Percentiles rank a stretch among this genome's conserved stretches.
Conservation (phyloP, 1,284 basidiomycete species). For the Sporisorium reilianum region DNA sequence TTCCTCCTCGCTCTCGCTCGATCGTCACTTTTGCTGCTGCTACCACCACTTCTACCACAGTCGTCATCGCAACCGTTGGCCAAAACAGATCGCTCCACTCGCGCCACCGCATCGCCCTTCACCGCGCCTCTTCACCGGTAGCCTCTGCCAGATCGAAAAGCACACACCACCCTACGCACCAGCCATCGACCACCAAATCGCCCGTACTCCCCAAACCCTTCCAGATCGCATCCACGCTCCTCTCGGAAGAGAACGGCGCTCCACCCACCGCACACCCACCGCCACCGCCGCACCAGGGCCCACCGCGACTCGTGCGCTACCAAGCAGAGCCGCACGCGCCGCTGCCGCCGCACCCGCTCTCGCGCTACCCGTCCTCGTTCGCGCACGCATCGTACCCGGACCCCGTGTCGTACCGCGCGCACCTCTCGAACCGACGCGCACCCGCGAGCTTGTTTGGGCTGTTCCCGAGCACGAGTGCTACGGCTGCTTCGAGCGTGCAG, state of each 20-base stretch:
- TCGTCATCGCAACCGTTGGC: not conserved
- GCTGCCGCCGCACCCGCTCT: slow-evolving; percentile 15
- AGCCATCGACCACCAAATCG: slow-evolving; percentile 23
- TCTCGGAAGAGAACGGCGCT: slow-evolving; percentile 18
- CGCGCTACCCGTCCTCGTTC: slow-evolving; percentile 40
- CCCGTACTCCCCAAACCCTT: slow-evolving; percentile 52
- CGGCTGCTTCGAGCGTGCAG: slow-evolving; percentile 40
- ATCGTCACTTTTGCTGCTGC: slow-evolving; percentile 14
- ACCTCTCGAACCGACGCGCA: slow-evolving; percentile 42
- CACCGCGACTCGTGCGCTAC: slow-evolving; percentile 51
- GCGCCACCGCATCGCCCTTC: not conserved
- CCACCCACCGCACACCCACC: slow-evolving; percentile 23
- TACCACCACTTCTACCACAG: not conserved
- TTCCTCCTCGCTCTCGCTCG: slow-evolving; percentile 20
- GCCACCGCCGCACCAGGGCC: slow-evolving; percentile 42
- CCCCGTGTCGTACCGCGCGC: slow-evolving; percentile 33
- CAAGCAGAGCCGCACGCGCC: slow-evolving; percentile 8
- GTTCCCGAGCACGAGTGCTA: slow-evolving; percentile 39
- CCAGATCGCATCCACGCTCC: slow-evolving; percentile 33
- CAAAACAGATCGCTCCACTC: slow-evolving; percentile 1
- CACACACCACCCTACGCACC: slow-evolving; percentile 35
- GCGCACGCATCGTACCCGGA: slow-evolving; percentile 46
- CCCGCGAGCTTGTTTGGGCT: slow-evolving; percentile 49
- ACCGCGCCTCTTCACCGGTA: not conserved
- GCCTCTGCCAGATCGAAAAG: slow-evolving; percentile 18